These are phyloP conservation scores for Cercospora zeae-maydis DNA, from an alignment of 2,329 filamentous ascomycete species.

Conservation along the genomic window DNA sequence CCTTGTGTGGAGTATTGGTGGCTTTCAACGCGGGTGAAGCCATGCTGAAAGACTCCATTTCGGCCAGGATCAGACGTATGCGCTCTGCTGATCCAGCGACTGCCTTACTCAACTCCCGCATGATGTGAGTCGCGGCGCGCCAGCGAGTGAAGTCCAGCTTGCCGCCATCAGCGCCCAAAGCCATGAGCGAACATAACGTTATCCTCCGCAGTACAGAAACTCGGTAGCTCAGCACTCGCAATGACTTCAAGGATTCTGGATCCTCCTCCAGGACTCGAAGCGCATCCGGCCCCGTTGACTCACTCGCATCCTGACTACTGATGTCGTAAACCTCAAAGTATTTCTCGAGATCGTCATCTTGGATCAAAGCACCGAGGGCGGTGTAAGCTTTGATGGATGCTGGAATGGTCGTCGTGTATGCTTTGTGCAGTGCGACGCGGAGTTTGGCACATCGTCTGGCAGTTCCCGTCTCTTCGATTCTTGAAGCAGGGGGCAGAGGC, in stretches of 20 bases:
- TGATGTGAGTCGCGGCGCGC: slow-evolving; percentile 71
- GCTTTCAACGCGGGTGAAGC: slow-evolving; percentile 52
- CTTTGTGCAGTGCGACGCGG: slow-evolving; percentile 68
- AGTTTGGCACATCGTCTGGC: slow-evolving; percentile 74
- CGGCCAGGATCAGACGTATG: slow-evolving; percentile 66
- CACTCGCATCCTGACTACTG: slow-evolving; percentile 45
- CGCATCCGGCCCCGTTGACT: slow-evolving; percentile 48
- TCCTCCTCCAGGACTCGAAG: slow-evolving; percentile 68
- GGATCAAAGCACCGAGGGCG: slow-evolving; percentile 67
- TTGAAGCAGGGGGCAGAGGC: slow-evolving; percentile 85
- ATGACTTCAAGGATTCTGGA: slow-evolving; percentile 70
- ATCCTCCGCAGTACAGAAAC: slow-evolving; percentile 79
- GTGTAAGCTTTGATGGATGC: slow-evolving; percentile 68
- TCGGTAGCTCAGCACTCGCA: slow-evolving; percentile 63
- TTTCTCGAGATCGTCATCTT: slow-evolving; percentile 79
- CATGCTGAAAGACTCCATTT: slow-evolving; percentile 63
- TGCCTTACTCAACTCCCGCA: slow-evolving; percentile 61
- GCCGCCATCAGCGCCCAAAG: slow-evolving; percentile 77
- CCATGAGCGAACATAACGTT: slow-evolving; percentile 82
- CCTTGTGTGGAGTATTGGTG: slow-evolving; percentile 63
- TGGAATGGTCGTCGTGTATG: slow-evolving; percentile 66
- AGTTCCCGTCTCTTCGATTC: slow-evolving; percentile 72
- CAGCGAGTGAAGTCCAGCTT: slow-evolving; percentile 73
- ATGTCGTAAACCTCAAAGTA: slow-evolving; percentile 71
- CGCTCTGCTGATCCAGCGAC: slow-evolving; percentile 62